Conservation (phyloP, 2,329 filamentous ascomycete genomes). For the Clonostachys chloroleuca region DNA sequence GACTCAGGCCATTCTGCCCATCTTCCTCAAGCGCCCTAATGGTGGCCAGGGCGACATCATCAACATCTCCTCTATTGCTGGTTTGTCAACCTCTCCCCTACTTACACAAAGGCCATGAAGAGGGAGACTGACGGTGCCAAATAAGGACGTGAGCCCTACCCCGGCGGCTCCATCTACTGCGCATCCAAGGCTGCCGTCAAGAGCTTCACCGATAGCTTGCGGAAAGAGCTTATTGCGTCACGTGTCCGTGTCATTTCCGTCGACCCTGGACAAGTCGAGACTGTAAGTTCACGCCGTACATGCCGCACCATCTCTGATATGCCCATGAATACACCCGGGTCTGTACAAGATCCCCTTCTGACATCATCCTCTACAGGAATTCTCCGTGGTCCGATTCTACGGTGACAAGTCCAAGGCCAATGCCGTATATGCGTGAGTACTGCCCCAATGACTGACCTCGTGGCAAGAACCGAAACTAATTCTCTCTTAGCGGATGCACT, state of each 20-base stretch:
- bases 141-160: conserved; percentile 71
- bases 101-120: background rate
- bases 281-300: conserved; percentile 37
- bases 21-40: conserved; percentile 72
- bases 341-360: background rate
- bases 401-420: conserved; percentile 88
- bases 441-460: background rate
- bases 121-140: background rate
- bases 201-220: conserved; percentile 76
- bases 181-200: conserved; percentile 87
- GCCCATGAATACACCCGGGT: background rate
- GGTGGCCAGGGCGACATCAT: conserved; percentile 89
- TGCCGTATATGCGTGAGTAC: conserved; percentile 76
- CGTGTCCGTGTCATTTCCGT: conserved; percentile 82
- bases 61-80: conserved; percentile 90
- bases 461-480: conserved; percentile 3
- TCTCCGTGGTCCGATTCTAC: conserved; percentile 82
- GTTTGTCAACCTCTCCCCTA: conserved; percentile 8
- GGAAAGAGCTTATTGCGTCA: conserved; percentile 78
- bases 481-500: conserved; percentile 57
- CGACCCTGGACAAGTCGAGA: conserved; percentile 91
- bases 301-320: background rate
- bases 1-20: conserved; percentile 84
- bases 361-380: conserved; percentile 50
- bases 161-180: conserved; percentile 87